Evolutionary conservation across 371 early-diverging fungal species (phyloP).

Genomic region (Syncephalastrum racemosum): DNA sequence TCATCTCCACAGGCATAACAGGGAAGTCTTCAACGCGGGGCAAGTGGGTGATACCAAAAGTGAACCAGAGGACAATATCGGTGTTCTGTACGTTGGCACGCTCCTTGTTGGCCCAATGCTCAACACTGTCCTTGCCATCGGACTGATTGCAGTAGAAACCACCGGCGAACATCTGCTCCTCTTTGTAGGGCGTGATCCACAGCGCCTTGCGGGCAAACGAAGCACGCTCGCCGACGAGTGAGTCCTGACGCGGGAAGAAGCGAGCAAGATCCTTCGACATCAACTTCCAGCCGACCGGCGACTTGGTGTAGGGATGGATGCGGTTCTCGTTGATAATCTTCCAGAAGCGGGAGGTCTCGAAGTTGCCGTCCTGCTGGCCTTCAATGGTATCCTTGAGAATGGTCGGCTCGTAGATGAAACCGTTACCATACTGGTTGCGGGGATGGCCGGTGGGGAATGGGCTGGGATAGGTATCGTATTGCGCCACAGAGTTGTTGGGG

Average conservation of each 20-base stretch:
- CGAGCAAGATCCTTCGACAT: constrained; percentile 32
- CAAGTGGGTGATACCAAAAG: constrained; percentile 54
- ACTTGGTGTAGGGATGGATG: constrained; percentile 45
- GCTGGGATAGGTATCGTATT: constrained; percentile 33
- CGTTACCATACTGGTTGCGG: constrained; percentile 45
- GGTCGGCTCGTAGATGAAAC: constrained; percentile 32
- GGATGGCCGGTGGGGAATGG: constrained; percentile 50
- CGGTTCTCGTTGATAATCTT: constrained; percentile 46
- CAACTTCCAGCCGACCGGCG: constrained; percentile 52
- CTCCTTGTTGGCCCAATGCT: constrained; percentile 36
- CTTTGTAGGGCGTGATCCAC: constrained; percentile 56
- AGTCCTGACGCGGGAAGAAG: constrained; percentile 42
- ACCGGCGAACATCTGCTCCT: constrained; percentile 52
- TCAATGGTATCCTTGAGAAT: constrained; percentile 40
- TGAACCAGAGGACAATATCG: constrained; percentile 55
- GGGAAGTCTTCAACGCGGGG: constrained; percentile 58
- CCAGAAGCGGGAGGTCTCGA: constrained; percentile 46
- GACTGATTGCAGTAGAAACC: constrained; percentile 57
- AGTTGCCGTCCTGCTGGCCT: constrained; percentile 28
- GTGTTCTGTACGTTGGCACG: constrained; percentile 29
- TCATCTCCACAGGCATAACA: constrained; percentile 52
- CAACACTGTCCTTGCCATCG: constrained; percentile 33
- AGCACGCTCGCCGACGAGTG: constrained; percentile 50
- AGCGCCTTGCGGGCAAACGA: constrained; percentile 50
- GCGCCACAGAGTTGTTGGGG: constrained; percentile 39